Base-by-base conservation (phyloP, 1,284 basidiomycete genomes). In the Sphaerobolus stellatus region DNA sequence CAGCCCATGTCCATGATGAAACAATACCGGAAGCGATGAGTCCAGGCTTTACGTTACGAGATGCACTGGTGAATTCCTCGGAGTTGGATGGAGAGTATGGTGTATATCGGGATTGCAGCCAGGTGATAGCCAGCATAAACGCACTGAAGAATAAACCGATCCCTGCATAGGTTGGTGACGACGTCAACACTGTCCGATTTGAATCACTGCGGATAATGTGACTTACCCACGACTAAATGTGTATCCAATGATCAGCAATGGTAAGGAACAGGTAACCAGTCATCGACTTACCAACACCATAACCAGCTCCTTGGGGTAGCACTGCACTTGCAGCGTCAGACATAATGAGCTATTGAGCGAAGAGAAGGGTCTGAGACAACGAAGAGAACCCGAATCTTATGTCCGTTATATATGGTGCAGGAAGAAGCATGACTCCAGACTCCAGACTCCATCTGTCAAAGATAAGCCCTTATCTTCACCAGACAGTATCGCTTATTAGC, bases 21-120 rank as follows among this genome's bases (percentile, higher is more conserved):
- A 95, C 91, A 58, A 96, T 94, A 6, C 92, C 93, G 9, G 90
- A 83, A 0, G 93, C 94, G 56, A 96, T 94, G 40, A 97, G 76
- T 6, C 92, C 94, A 2, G 94, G 92, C 62, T 94, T 94, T 48
- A 94, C 81, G 57, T 84, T 88, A 30, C 86, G 75, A 3, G 86
- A 89, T 2, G 92, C 92, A 53, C 84, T 88, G 60, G 84, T 90
- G 69, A 94, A 94, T 67, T 95, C 92, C 64, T 88, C 85, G 6
- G 83, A 81, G 59, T 76, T 83, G 57, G 81, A 81, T 18, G 86
- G 86, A 4, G 85, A 88, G 68, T 84, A 86, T 0, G 81, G 75
- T 0, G 88, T 90, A 62, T 90, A 90, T 36, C 88, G 80, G 30
- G 82, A 69, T 69, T 90, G 88, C 41, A 90, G 68, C 33, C 80